phyloP scores from a whole-genome alignment of 352 stramenopile genomes.

The Thalassiosira exigua region DNA sequence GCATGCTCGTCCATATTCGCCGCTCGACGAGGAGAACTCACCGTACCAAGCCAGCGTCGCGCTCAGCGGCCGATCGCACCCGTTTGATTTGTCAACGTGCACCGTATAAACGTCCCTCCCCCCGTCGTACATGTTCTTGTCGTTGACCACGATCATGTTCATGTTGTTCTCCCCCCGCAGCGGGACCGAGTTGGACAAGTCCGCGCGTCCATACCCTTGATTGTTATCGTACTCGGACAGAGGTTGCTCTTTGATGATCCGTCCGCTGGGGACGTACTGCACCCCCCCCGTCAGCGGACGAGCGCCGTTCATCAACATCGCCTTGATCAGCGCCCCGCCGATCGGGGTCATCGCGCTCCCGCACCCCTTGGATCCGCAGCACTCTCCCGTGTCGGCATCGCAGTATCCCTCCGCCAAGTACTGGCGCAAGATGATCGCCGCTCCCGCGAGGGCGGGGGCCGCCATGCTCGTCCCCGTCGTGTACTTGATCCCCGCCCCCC shows the following conservation, averaged over 20 bases:
- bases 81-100: conserved; percentile 27
- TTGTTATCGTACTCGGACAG: conserved; percentile 38
- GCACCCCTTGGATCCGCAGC: conserved; percentile 35
- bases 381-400: not conserved
- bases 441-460: conserved; percentile 86
- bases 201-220: conserved; percentile 46
- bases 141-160: conserved; percentile 28
- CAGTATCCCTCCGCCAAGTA: conserved; percentile 87
- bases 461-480: conserved; percentile 86
- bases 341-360: conserved; percentile 27
- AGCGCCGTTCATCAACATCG: conserved; percentile 87
- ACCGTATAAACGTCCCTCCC: conserved; percentile 19
- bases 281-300: conserved; percentile 76
- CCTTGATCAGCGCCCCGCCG: conserved; percentile 85
- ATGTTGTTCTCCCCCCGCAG: conserved; percentile 41
- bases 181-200: conserved; percentile 46
- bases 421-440: conserved; percentile 87
- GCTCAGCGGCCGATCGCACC: conserved; percentile 24
- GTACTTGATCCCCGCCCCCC: conserved; percentile 17
- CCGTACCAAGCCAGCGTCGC: conserved; percentile 53
- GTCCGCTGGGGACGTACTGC: conserved; percentile 25
- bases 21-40: too few relatives aligned
- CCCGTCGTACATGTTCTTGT: conserved; percentile 24
- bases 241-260: conserved; percentile 4
- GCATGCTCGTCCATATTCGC: too few relatives aligned